A percentile compares a stretch with the other conserved stretches of the same genome.
Evolutionary conservation across 2,329 filamentous ascomycete species (phyloP).

Genomic region (Fusarium tricinctum): DNA sequence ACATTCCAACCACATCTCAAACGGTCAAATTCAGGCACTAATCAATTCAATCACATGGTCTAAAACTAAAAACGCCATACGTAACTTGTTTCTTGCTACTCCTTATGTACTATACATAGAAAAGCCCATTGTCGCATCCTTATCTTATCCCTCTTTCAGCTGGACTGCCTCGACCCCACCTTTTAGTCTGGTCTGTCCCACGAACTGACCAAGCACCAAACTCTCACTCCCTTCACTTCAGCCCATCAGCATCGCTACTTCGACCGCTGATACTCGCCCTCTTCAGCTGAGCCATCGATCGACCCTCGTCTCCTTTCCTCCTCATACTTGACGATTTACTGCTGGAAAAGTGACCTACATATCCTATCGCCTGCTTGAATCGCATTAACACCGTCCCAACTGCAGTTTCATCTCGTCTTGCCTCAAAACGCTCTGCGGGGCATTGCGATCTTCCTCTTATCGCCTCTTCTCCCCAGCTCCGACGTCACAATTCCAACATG

Average conservation of each 20-base stretch:
- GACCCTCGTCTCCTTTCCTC: background rate
- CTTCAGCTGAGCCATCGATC: constrained; percentile 7
- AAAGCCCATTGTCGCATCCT: background rate
- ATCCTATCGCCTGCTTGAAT: background rate
- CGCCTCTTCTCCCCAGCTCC: constrained; percentile 19
- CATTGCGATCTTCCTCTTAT: constrained; percentile 33
- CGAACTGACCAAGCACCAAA: constrained; percentile 26
- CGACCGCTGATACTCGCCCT: constrained; percentile 25
- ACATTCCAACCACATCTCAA: background rate
- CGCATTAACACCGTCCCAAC: background rate
- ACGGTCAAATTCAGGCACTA: background rate
- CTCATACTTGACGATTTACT: background rate
- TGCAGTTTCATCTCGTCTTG: constrained; percentile 3
- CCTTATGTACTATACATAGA: no score
- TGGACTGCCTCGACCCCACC: constrained; percentile 40
- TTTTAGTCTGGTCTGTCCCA: constrained; percentile 20
- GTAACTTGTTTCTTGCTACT: background rate
- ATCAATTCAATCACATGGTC: no score
- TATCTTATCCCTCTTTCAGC: constrained; percentile 36
- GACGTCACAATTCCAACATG: constrained; percentile 33
- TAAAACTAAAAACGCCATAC: constrained; percentile 13
- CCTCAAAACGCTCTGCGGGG: constrained; percentile 34
- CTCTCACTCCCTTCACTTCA: constrained; percentile 28
- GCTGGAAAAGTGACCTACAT: background rate
- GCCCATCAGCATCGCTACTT: constrained; percentile 29